phyloP scores from a whole-genome alignment of 2,329 filamentous ascomycete species.

The Aspergillus sp. region DNA sequence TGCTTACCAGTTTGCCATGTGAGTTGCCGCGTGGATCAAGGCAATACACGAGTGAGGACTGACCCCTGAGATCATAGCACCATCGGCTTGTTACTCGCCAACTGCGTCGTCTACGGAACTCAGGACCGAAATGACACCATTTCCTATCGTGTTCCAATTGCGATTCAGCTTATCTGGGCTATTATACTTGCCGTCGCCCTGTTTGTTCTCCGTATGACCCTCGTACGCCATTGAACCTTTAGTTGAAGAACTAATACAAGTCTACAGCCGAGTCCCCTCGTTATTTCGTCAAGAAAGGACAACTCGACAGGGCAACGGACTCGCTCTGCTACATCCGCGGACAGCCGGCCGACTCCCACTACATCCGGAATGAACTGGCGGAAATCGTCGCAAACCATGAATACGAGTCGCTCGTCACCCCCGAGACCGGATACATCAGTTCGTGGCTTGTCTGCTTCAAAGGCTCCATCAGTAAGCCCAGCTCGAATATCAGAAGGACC shows the following conservation, averaged over 20 bases:
- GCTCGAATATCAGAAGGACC: constrained; percentile 66
- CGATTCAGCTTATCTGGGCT: no score
- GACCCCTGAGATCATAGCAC: no score
- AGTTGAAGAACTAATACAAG: constrained; percentile 46
- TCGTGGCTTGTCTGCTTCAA: constrained; percentile 74
- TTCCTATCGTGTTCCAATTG: no score
- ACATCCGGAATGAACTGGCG: constrained; percentile 75
- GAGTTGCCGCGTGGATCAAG: no score
- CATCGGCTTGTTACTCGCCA: no score
- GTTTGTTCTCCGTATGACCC: no score
- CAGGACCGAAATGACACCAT: no score
- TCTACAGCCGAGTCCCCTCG: constrained; percentile 78
- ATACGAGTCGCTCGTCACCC: constrained; percentile 60
- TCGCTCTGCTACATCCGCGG: constrained; percentile 71
- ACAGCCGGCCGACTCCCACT: constrained; percentile 67
- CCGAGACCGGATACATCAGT: constrained; percentile 44
- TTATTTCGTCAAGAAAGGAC: constrained; percentile 78
- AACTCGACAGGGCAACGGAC: constrained; percentile 64
- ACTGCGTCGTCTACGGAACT: no score
- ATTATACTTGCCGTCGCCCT: no score
- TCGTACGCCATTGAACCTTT: constrained; percentile 56
- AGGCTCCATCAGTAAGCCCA: constrained; percentile 65
- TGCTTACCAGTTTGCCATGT: no score
- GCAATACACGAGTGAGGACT: constrained; percentile 54
- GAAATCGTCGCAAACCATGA: constrained; percentile 88